Base-by-base conservation (phyloP, 2,329 filamentous ascomycete species). In the Akanthomyces lecanii region DNA sequence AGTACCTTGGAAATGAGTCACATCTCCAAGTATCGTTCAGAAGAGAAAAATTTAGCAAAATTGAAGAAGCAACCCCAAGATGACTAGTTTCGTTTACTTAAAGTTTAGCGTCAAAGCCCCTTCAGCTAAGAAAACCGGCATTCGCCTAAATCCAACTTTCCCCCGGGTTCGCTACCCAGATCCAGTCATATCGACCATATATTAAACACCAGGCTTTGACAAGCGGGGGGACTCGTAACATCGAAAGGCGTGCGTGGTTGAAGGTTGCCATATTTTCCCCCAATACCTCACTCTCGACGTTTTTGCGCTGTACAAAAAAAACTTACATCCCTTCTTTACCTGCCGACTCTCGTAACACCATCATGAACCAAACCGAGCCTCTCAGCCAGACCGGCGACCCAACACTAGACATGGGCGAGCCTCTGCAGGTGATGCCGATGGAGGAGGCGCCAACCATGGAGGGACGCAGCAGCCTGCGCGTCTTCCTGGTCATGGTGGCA, bases 321-420 rank as follows among this genome's bases (percentile, higher is more conserved):
- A 30, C 28, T 30, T 30, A 21, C 36, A 38, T 11, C 11, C 38
- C 7, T 16, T 10, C 12, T 14, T 4, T 36, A 40, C 38, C 38
- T 16, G 5, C 12, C 38, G 14, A 40, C 14, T 25, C 28, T 25
- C 18, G 18, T 25, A 21, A 28, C 23, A 40, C 12, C 51, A 45
- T 16, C 40, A 61, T 61, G 60, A 56, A 50, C 33, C 60, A 62
- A 47, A 36, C 51, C 23, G 51, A 62, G 36, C 44, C 60, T 33
- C 21, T 62, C 30, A 55, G 42, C 42, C 51, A 40, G 52, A 21
- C 3, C 42, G 30, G 33, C 23, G 33, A 42, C 36, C 40, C 30
- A 18, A 30, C 23, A 0, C 44, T 50, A 7, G n/a, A 50, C 18
- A 33, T 25, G 30, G 11, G 28, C 4, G 51, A 50, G 51, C 42